Percentiles rank a stretch among this genome's conserved stretches.
Evolutionary conservation across 352 stramenopile species (phyloP).

Genomic region (Globisporangium sylvaticum): DNA sequence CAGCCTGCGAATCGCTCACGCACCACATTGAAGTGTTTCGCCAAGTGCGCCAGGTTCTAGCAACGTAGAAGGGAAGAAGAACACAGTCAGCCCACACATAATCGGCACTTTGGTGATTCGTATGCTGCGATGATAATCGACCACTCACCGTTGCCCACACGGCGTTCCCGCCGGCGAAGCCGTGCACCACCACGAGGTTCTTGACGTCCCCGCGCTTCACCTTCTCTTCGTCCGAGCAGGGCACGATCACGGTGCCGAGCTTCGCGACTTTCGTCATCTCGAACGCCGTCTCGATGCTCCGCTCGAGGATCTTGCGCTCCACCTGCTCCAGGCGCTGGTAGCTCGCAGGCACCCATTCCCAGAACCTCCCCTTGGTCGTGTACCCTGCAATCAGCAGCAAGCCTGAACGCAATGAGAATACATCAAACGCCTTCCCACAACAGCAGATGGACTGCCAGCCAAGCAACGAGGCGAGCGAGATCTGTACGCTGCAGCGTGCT

Average conservation of each 20-base stretch:
- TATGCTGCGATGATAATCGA: neutral
- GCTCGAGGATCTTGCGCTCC: conserved; percentile 60
- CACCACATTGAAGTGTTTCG: conserved; percentile 84
- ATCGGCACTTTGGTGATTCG: neutral
- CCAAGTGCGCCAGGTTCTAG: conserved; percentile 67
- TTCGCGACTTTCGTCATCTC: conserved; percentile 79
- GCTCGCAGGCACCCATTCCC: conserved; percentile 76
- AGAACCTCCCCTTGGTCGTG: conserved; percentile 51
- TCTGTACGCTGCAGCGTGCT: too few species aligned
- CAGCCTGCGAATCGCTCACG: conserved; percentile 11
- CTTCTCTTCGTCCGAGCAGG: conserved; percentile 58
- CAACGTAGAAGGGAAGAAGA: neutral
- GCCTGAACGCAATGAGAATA: conserved; percentile 24
- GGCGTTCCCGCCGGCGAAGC: conserved; percentile 74
- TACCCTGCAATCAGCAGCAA: conserved; percentile 49
- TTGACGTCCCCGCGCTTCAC: conserved; percentile 30
- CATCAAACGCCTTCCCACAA: neutral
- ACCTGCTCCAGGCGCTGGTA: conserved; percentile 56
- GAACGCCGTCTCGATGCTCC: conserved; percentile 40
- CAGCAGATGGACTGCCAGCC: too few species aligned
- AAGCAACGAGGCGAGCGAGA: neutral
- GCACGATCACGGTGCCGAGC: conserved; percentile 77
- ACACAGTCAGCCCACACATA: conserved; percentile 6
- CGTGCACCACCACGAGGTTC: conserved; percentile 81
- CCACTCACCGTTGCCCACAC: conserved; percentile 67